A percentile compares a stretch with the other conserved stretches of the same genome.
These are phyloP conservation scores for Ceratocystis harringtonii DNA, from an alignment of 2,329 filamentous ascomycete genomes.

Conservation along the genomic window DNA sequence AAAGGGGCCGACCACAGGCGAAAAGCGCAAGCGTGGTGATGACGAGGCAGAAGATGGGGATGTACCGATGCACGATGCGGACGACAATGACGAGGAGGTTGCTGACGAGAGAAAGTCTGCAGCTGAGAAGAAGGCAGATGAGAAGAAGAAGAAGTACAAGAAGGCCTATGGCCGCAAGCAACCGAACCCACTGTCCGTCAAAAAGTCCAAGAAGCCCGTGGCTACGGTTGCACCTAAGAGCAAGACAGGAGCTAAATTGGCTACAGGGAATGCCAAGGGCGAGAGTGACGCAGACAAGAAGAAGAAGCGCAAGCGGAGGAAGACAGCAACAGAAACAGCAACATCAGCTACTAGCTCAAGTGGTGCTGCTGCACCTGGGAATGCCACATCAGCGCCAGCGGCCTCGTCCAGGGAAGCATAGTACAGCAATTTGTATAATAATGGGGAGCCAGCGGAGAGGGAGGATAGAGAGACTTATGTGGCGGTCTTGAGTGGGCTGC, in stretches of 20 bases:
- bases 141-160: constrained; percentile 37
- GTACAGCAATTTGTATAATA: neutral
- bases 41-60: constrained; percentile 26
- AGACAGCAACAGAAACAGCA: constrained; percentile 10
- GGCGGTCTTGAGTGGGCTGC: neutral
- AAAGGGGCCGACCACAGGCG: constrained; percentile 22
- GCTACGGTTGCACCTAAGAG: constrained; percentile 16
- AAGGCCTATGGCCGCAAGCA: constrained; percentile 47
- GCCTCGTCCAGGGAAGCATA: neutral
- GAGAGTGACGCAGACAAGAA: constrained; percentile 15
- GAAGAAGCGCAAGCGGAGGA: constrained; percentile 19
- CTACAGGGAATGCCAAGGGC: neutral
- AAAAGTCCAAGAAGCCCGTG: constrained; percentile 33
- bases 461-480: neutral
- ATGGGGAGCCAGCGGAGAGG: neutral
- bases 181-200: constrained; percentile 56
- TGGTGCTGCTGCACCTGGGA: neutral
- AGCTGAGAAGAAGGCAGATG: constrained; percentile 1
- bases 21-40: constrained; percentile 38
- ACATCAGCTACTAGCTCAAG: neutral
- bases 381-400: neutral
- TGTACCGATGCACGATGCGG: constrained; percentile 4
- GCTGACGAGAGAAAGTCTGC: constrained; percentile 14
- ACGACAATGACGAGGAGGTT: constrained; percentile 23
- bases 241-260: constrained; percentile 19